Percentiles rank a stretch among this genome's conserved stretches.
Evolutionary conservation across 1,284 basidiomycete species (phyloP).

Genomic region (Chalciporus sp.): DNA sequence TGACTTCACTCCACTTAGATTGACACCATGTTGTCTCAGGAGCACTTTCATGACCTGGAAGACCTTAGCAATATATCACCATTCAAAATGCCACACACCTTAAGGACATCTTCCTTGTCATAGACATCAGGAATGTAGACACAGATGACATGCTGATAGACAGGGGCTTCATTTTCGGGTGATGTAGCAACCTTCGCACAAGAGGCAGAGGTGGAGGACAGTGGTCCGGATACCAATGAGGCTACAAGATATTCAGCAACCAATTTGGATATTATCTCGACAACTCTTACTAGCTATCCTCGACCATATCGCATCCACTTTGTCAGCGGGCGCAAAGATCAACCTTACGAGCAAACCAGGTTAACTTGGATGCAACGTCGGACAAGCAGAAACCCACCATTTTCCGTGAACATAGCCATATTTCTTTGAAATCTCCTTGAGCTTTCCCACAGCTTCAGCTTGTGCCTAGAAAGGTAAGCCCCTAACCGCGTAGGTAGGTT

Average conservation of each 20-base stretch:
- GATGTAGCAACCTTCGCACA: constrained; percentile 67
- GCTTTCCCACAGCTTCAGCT: constrained; percentile 53
- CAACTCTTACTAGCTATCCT: constrained; percentile 50
- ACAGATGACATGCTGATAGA: constrained; percentile 65
- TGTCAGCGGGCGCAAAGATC: constrained; percentile 60
- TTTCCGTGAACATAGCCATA: constrained; percentile 61
- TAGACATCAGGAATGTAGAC: constrained; percentile 74
- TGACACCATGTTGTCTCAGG: constrained; percentile 62
- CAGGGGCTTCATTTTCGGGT: constrained; percentile 47
- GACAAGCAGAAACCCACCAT: constrained; percentile 47
- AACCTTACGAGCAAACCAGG: constrained; percentile 46
- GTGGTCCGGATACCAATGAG: constrained; percentile 62
- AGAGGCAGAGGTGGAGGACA: constrained; percentile 55
- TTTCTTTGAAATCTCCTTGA: constrained; percentile 58
- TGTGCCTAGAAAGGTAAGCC: constrained; percentile 47
- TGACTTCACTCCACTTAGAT: constrained; percentile 68
- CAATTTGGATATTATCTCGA: neutral
- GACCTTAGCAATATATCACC: constrained; percentile 1
- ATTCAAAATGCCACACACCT: constrained; percentile 40
- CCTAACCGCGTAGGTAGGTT: neutral
- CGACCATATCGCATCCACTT: constrained; percentile 62
- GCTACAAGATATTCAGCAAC: constrained; percentile 38
- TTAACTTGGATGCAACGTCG: neutral
- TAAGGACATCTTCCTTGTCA: constrained; percentile 56
- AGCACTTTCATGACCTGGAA: constrained; percentile 67